Conservation (phyloP, 2,329 filamentous ascomycete genomes). For the Trichoderma simmonsii region DNA sequence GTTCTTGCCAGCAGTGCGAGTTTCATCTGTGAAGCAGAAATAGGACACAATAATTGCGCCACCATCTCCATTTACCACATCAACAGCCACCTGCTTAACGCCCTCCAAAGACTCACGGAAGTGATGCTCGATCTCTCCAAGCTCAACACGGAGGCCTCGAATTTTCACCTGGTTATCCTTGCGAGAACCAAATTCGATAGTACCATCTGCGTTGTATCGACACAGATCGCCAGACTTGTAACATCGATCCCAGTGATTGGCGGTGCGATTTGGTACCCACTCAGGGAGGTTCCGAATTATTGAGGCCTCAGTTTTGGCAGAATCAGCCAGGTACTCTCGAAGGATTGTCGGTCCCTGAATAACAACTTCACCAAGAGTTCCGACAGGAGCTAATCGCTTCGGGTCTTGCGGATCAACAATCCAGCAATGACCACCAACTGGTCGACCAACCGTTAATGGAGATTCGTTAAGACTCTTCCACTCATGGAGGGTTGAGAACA, state of each 20-base stretch:
- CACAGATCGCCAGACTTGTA: constrained; percentile 25
- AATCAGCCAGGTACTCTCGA: constrained; percentile 39
- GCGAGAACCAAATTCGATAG: constrained; percentile 23
- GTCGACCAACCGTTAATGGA: constrained; percentile 11
- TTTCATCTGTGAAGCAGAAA: constrained; percentile 12
- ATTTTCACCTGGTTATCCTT: constrained; percentile 27
- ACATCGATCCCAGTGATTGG: constrained; percentile 4
- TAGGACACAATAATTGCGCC: constrained; percentile 14
- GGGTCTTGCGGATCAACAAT: constrained; percentile 18
- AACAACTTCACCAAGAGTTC: constrained; percentile 20
- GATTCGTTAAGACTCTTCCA: constrained; percentile 13
- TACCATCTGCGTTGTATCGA: constrained; percentile 20
- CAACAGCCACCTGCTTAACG: constrained; percentile 15
- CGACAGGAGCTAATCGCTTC: constrained; percentile 11
- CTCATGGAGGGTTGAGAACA: constrained; percentile 19
- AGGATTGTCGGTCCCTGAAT: constrained; percentile 38
- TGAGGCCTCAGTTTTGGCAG: constrained; percentile 14
- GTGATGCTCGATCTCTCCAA: constrained; percentile 22
- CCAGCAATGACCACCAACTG: constrained; percentile 16
- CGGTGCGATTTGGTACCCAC: constrained; percentile 3
- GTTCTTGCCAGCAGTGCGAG: not conserved
- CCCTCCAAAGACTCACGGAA: constrained; percentile 6
- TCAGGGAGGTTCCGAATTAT: not conserved
- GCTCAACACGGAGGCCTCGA: constrained; percentile 24
- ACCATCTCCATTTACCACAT: constrained; percentile 12